A percentile compares a stretch with the other conserved stretches of the same genome.
Evolutionary conservation across 805 yeast genomes (phyloP).

Genomic region (Cyberlindnera americana): DNA sequence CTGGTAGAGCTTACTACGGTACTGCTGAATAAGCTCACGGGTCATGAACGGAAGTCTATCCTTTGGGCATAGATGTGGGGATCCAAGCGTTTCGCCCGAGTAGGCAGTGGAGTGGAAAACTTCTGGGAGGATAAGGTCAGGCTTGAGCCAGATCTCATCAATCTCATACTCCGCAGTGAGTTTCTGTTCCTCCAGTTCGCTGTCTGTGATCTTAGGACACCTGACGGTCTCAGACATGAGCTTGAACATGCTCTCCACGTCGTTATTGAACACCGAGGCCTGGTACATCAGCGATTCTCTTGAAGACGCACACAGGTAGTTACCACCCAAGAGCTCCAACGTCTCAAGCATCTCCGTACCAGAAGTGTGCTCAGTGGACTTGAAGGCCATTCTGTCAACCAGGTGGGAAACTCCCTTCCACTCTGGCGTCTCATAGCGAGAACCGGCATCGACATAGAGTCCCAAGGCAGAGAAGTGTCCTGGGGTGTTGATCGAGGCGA

Average conservation of each 20-base stretch:
- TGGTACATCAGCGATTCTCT: slow-evolving; percentile 92
- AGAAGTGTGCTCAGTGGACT: slow-evolving; percentile 54
- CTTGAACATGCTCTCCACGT: slow-evolving; percentile 73
- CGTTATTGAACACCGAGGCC: slow-evolving; percentile 88
- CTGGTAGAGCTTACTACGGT: slow-evolving; percentile 61
- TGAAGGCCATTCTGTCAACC: slow-evolving; percentile 81
- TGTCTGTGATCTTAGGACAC: slow-evolving; percentile 60
- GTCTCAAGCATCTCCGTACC: slow-evolving; percentile 72
- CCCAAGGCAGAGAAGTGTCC: slow-evolving; percentile 93
- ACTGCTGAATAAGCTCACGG: slow-evolving; percentile 50
- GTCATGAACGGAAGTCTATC: slow-evolving; percentile 59
- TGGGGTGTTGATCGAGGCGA: slow-evolving; percentile 81
- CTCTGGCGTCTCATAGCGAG: slow-evolving; percentile 65
- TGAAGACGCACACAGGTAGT: slow-evolving; percentile 88
- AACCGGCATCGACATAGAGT: slow-evolving; percentile 85
- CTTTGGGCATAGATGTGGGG: slow-evolving; percentile 78
- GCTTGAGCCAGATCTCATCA: slow-evolving; percentile 75
- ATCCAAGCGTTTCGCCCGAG: slow-evolving; percentile 67
- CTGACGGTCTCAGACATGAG: slow-evolving; percentile 75
- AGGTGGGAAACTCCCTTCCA: slow-evolving; percentile 79
- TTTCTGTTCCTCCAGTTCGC: slow-evolving; percentile 72
- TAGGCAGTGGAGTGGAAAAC: slow-evolving; percentile 85
- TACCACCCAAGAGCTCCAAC: slow-evolving; percentile 84
- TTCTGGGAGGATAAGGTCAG: slow-evolving; percentile 85
- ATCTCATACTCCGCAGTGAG: slow-evolving; percentile 77